A percentile compares a stretch with the other conserved stretches of the same genome.
phyloP scores from a whole-genome alignment of 495 filamentous ascomycete genomes.

The Paragyromitra xinjiangensis region DNA sequence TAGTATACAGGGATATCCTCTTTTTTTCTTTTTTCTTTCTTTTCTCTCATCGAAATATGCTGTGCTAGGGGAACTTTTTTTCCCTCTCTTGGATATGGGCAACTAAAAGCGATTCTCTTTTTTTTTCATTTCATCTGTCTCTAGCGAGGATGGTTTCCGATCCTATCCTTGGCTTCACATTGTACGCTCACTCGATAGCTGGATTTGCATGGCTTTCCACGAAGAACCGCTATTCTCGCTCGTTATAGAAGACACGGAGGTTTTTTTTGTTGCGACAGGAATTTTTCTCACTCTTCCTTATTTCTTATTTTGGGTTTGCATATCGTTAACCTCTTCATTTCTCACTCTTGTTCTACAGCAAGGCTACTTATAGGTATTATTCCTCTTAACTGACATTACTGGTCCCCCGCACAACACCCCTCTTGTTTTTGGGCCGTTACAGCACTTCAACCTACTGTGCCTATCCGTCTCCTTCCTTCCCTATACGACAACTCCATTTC shows the following conservation, averaged over 20 bases:
- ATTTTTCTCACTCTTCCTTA: not conserved
- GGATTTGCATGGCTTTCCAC: constrained; percentile 19
- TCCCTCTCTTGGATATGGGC: constrained; percentile 11
- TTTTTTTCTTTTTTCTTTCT: constrained; percentile 17
- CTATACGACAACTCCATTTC: too few species aligned
- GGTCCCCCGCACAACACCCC: too few species aligned
- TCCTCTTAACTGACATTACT: too few species aligned
- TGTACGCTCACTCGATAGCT: constrained; percentile 12
- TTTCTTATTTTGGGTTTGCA: not conserved
- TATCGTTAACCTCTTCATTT: not conserved
- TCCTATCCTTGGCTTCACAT: not conserved
- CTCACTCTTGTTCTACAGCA: not conserved
- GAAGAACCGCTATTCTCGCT: constrained; percentile 31
- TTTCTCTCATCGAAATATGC: not conserved
- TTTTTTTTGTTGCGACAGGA: constrained; percentile 16
- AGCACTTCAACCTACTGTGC: too few species aligned
- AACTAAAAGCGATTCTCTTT: constrained; percentile 47
- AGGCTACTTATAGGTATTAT: not conserved
- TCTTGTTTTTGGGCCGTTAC: too few species aligned
- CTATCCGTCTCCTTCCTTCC: too few species aligned
- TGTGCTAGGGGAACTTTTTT: constrained; percentile 19
- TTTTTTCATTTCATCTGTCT: constrained; percentile 19
- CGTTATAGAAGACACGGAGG: constrained; percentile 31
- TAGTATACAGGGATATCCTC: constrained; percentile 40
- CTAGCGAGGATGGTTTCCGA: constrained; percentile 2